Evolutionary conservation across 805 yeast genomes (phyloP), one percentile per base, ranked within the genome.

Genomic region (Hanseniaspora lindneri): DNA sequence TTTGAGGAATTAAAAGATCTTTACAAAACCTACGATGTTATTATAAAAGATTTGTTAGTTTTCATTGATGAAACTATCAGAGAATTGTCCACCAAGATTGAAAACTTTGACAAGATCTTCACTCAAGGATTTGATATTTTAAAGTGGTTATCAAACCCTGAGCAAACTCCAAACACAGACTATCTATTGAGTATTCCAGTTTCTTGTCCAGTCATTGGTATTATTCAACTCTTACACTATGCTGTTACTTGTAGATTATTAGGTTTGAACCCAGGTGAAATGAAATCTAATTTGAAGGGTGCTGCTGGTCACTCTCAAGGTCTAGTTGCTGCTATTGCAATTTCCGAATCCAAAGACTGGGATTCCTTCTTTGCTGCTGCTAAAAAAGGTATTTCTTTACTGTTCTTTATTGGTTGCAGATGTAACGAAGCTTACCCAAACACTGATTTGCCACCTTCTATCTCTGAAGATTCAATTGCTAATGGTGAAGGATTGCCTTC

Each of bases 401-500:
- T 92, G 62, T 92, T 92, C 74, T 92, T 80, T 73, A 80, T 89
- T 59, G 97, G 97, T 66, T 79, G 88, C 52, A 80, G 96, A 67
- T 81, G 94, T 68, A 80, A 85, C 65, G 81, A 78, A 66, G 77
- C 80, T 54, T 89, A 87, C 66, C 98, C 98, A 60, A 79, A 83
- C 60, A 92, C 97, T 41, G 83, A 95, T 34, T 74, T 92, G 62
- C 87, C 98, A 36, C 98, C 98, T 51, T 76, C 94, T 20, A 83
- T 84, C 66, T 76, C 88, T 57, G 85, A 85, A 64, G 98, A 92
- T 67, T 82, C 95, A 23, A 77, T 82, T 62, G 94, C 85, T 60
- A 80, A 86, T 62, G 89, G 89, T 58, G 99, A 92, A 71, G 98
- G 99, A 58, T 73, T 76, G 58, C 98, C 98, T 54, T 82, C 94